These are phyloP conservation scores for Lipomyces spencermartinsiae DNA, from an alignment of 805 yeast genomes.

Conservation along the genomic window DNA sequence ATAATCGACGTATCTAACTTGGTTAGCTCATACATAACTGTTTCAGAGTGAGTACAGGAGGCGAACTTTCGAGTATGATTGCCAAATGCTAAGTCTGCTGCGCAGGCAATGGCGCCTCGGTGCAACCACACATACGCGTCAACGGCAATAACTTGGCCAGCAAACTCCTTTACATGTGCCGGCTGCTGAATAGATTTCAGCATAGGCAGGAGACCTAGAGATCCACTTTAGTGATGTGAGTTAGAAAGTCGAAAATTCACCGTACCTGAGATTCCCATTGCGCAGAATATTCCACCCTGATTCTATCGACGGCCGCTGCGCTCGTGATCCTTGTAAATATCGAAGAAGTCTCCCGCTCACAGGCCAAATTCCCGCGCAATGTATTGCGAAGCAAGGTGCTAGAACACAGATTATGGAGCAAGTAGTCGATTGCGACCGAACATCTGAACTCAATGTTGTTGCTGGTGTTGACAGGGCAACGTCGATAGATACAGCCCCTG, in stretches of 20 bases:
- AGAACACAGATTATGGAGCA: neutral
- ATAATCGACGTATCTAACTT: conserved; percentile 59
- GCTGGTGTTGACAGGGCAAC: neutral
- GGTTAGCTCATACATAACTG: too few relatives aligned
- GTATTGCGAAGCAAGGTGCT: neutral
- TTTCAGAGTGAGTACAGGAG: neutral
- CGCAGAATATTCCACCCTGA: conserved; percentile 5
- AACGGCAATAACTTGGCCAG: conserved; percentile 74
- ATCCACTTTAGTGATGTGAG: neutral
- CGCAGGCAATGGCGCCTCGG: conserved; percentile 80
- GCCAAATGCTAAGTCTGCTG: conserved; percentile 77
- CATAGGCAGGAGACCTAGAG: conserved; percentile 71
- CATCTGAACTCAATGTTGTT: too few relatives aligned
- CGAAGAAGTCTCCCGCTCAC: neutral
- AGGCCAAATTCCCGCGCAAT: neutral
- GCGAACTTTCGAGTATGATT: conserved; percentile 59
- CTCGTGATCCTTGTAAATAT: neutral
- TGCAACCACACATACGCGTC: conserved; percentile 98
- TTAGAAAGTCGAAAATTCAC: too few relatives aligned
- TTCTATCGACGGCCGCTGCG: neutral
- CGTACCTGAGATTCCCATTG: conserved; percentile 29
- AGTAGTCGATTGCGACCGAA: neutral
- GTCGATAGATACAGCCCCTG: neutral
- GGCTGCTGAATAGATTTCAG: conserved; percentile 74
- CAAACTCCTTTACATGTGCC: conserved; percentile 61